Evolutionary conservation across 176 grass and related monocot species (phyloP).

Genomic region (Phoenix roebelenii): DNA sequence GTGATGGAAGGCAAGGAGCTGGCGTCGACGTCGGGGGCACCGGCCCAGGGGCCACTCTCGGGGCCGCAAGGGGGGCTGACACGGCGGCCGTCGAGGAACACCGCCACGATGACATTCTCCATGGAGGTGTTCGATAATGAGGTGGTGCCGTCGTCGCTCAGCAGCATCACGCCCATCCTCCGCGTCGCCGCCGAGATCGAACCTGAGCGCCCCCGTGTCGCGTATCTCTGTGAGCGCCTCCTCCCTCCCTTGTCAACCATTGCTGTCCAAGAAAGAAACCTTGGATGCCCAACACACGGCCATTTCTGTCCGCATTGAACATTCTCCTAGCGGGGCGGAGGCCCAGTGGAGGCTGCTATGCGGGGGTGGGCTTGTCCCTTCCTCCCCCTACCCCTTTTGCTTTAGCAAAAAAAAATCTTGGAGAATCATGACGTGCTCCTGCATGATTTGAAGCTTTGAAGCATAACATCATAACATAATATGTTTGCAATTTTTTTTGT

Average conservation of each 20-base stretch:
- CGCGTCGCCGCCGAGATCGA: conserved; percentile 82
- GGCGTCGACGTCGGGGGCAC: conserved; percentile 9
- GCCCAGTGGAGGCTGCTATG: too few species aligned
- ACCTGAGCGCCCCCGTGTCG: conserved; percentile 68
- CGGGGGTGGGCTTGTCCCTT: too few species aligned
- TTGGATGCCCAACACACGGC: too few species aligned
- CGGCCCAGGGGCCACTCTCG: conserved; percentile 9
- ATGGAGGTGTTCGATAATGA: conserved; percentile 98
- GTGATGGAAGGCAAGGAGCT: conserved; percentile 24
- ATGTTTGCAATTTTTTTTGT: not conserved
- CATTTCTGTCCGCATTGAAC: too few species aligned
- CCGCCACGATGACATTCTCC: conserved; percentile 69
- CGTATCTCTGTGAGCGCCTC: conserved; percentile 57
- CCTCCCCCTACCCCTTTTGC: too few species aligned
- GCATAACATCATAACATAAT: too few species aligned
- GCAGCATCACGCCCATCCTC: conserved; percentile 81
- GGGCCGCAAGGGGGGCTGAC: conserved; percentile 29
- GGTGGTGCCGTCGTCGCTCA: conserved; percentile 73
- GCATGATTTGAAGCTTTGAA: too few species aligned
- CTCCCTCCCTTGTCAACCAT: not conserved
- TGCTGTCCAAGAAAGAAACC: too few species aligned
- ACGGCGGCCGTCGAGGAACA: conserved; percentile 56
- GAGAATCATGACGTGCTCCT: too few species aligned
- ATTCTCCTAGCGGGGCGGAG: too few species aligned
- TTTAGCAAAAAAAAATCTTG: too few species aligned